phyloP scores from a whole-genome alignment of 768 basidiomycete species.

The Epithele typhae region DNA sequence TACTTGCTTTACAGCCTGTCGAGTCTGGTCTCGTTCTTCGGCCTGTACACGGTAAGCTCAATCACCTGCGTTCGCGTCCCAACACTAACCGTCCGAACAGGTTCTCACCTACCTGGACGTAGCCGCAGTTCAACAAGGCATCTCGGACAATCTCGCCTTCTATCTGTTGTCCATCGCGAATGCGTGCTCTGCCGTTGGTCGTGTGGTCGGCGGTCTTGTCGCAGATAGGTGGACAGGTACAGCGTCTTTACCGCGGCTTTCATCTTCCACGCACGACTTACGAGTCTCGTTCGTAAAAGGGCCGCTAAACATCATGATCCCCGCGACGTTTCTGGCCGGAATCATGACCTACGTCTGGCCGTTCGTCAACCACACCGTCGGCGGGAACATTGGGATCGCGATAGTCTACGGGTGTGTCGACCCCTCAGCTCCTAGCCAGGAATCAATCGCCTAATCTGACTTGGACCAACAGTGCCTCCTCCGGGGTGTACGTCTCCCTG shows the following conservation, averaged over 20 bases:
- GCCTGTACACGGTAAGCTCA: conserved; percentile 58
- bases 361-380: conserved; percentile 41
- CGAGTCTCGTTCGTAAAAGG: conserved; percentile 34
- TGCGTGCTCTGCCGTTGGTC: conserved; percentile 57
- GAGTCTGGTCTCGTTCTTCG: conserved; percentile 55
- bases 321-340: conserved; percentile 52
- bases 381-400: conserved; percentile 46
- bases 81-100: conserved; percentile 17
- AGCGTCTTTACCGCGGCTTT: conserved; percentile 39
- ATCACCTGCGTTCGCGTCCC: too few species aligned
- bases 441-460: background rate
- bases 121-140: conserved; percentile 47
- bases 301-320: conserved; percentile 63
- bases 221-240: too few species aligned
- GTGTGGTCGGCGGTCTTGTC: conserved; percentile 48
- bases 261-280: background rate
- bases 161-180: conserved; percentile 71
- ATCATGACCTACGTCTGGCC: conserved; percentile 71
- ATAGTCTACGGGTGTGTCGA: conserved; percentile 58
- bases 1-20: conserved; percentile 59
- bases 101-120: conserved; percentile 67
- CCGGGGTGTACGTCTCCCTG: conserved; percentile 59
- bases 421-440: background rate
- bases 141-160: conserved; percentile 48
- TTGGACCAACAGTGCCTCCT: conserved; percentile 42